Conservation (phyloP, 345 rosid species). For the Citrus sp. region DNA sequence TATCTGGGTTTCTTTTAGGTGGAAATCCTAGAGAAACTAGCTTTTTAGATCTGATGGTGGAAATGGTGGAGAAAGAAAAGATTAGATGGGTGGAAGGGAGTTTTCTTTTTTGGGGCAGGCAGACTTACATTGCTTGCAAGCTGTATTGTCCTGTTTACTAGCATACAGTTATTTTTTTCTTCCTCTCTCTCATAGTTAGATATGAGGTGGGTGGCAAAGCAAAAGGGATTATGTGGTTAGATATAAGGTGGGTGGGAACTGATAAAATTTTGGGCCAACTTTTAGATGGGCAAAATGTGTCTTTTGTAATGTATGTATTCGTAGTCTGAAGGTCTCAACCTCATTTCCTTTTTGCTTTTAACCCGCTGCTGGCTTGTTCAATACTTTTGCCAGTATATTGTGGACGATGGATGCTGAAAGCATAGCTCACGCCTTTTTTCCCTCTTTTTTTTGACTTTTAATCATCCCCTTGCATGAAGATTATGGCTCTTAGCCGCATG, state of each 20-base stretch:
- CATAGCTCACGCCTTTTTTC: no score
- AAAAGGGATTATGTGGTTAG: neutral
- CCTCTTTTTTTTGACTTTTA: no score
- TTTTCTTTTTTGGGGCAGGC: neutral
- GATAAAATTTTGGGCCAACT: neutral
- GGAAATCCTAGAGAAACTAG: neutral
- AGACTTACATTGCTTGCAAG: neutral
- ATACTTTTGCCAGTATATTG: neutral
- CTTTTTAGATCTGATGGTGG: neutral
- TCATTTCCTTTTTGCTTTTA: neutral
- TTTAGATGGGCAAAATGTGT: neutral
- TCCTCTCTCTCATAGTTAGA: neutral
- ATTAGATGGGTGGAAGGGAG: neutral
- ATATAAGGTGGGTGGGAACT: neutral
- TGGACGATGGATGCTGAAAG: neutral
- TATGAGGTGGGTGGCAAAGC: neutral
- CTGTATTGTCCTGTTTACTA: neutral
- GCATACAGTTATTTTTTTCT: neutral
- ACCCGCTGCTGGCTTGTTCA: neutral
- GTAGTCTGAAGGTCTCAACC: neutral
- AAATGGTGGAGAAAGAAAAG: neutral
- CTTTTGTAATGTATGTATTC: neutral
- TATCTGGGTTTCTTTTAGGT: neutral
- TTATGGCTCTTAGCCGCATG: neutral
- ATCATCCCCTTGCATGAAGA: neutral